These are phyloP conservation scores for Pseudogymnoascus sp. DNA, from an alignment of 2,329 filamentous ascomycete genomes.

Conservation along the genomic window DNA sequence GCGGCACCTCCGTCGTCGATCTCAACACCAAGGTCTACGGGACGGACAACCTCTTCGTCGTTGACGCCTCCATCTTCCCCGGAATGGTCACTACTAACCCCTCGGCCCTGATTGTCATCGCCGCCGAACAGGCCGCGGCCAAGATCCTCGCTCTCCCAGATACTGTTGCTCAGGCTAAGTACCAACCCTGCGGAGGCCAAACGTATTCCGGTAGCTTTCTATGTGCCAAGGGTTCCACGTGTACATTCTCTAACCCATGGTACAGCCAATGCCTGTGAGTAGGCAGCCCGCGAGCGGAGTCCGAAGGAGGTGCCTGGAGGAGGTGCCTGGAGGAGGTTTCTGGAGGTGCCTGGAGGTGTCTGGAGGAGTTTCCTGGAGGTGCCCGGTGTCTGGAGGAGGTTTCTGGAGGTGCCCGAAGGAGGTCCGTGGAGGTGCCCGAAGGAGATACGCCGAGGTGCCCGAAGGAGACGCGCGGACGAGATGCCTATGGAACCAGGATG, in stretches of 20 bases:
- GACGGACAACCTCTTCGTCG: constrained; percentile 59
- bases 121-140: constrained; percentile 51
- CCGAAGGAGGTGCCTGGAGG: no score
- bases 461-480: no score
- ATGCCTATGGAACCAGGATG: background rate
- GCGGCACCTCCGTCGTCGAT: constrained; percentile 53
- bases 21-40: constrained; percentile 56
- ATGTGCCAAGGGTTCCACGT: background rate
- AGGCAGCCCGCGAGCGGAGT: no score
- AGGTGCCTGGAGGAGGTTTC: no score
- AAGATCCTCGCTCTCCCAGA: constrained; percentile 37
- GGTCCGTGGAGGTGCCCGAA: no score
- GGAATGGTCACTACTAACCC: constrained; percentile 63
- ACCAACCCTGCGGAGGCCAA: background rate
- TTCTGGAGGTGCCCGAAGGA: no score
- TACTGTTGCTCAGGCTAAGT: background rate
- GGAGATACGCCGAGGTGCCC: no score
- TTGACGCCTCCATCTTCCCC: constrained; percentile 62
- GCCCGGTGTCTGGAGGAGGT: no score
- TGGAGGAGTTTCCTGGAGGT: no score
- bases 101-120: constrained; percentile 54
- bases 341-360: no score
- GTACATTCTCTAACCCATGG: constrained; percentile 7
- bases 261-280: constrained; percentile 9
- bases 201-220: constrained; percentile 2